Evolutionary conservation across 805 yeast genomes (phyloP).

Genomic region (Ascoidea rubescens): DNA sequence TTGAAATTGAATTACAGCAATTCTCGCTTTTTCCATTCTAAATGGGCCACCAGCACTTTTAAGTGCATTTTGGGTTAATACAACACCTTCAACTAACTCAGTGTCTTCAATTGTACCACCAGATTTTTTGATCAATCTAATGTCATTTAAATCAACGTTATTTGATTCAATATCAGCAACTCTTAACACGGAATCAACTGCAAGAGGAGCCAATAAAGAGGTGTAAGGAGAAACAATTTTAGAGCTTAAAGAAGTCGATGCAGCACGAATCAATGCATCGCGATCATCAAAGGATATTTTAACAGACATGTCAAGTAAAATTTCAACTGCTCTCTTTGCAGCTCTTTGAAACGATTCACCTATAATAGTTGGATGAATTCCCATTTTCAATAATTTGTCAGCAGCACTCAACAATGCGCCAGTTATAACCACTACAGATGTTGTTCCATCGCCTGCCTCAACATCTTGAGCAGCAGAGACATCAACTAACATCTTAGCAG

Average conservation of each 20-base stretch:
- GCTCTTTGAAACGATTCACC: slow-evolving; percentile 91
- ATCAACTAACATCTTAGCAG: slow-evolving; percentile 96
- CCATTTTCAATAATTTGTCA: slow-evolving; percentile 75
- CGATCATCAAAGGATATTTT: slow-evolving; percentile 69
- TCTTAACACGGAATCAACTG: slow-evolving; percentile 84
- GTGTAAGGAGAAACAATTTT: slow-evolving; percentile 93
- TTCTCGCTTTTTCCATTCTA: slow-evolving; percentile 84
- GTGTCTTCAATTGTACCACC: slow-evolving; percentile 99
- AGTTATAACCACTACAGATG: slow-evolving; percentile 89
- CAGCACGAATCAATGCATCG: slow-evolving; percentile 79
- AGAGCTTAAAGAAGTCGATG: slow-evolving; percentile 84
- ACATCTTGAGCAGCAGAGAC: slow-evolving; percentile 96
- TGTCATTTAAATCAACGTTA: slow-evolving; percentile 76
- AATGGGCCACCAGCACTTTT: slow-evolving; percentile 92
- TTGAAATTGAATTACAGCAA: slow-evolving; percentile 86
- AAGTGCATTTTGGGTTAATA: slow-evolving; percentile 78
- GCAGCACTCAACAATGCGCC: slow-evolving; percentile 95
- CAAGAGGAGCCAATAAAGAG: slow-evolving; percentile 74
- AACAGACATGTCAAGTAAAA: slow-evolving; percentile 73
- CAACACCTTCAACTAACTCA: slow-evolving; percentile 84
- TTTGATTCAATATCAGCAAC: slow-evolving; percentile 35
- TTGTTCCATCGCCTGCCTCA: slow-evolving; percentile 99
- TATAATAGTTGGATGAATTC: slow-evolving; percentile 90
- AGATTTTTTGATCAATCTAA: slow-evolving; percentile 80
- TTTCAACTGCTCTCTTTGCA: slow-evolving; percentile 68